Conservation (phyloP, 2,329 filamentous ascomycete species). For the Diaporthe destruens region DNA sequence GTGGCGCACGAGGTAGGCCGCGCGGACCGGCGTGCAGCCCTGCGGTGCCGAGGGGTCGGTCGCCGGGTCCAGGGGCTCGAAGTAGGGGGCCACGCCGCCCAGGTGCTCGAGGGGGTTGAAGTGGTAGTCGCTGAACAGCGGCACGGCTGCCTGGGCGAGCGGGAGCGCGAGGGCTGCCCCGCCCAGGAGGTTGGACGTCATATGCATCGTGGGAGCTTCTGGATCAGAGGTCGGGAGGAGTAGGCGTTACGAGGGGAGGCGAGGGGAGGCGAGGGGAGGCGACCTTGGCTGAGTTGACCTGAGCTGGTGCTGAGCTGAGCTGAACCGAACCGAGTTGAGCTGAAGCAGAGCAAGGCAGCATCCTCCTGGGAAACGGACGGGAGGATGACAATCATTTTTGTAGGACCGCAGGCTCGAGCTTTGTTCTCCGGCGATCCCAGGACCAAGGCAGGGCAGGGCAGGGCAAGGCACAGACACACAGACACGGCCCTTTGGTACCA, state of each 20-base stretch:
- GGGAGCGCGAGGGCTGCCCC: constrained; percentile 19
- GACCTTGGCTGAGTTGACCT: not conserved
- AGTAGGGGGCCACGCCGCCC: constrained; percentile 69
- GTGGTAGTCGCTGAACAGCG: constrained; percentile 59
- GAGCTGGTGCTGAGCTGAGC: not conserved
- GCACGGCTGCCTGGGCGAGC: constrained; percentile 32
- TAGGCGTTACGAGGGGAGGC: not conserved
- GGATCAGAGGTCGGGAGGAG: not conserved
- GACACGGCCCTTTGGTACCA: constrained; percentile 15
- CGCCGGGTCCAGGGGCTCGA: constrained; percentile 65
- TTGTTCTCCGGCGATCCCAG: constrained; percentile 23
- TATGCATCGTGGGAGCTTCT: constrained; percentile 15
- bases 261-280: not conserved
- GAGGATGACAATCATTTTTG: constrained; percentile 25
- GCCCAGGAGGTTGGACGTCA: constrained; percentile 20
- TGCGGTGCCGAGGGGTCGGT: constrained; percentile 58
- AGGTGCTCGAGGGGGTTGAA: constrained; percentile 69
- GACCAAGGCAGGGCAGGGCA: too few species aligned
- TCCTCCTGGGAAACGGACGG: too few species aligned
- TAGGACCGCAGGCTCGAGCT: constrained; percentile 19
- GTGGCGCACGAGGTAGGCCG: constrained; percentile 70
- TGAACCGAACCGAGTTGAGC: not conserved
- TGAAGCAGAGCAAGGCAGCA: not conserved
- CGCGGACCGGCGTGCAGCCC: constrained; percentile 63
- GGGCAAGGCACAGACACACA: not conserved